phyloP scores from a whole-genome alignment of 352 stramenopile species.

The Phytophthora capsici region DNA sequence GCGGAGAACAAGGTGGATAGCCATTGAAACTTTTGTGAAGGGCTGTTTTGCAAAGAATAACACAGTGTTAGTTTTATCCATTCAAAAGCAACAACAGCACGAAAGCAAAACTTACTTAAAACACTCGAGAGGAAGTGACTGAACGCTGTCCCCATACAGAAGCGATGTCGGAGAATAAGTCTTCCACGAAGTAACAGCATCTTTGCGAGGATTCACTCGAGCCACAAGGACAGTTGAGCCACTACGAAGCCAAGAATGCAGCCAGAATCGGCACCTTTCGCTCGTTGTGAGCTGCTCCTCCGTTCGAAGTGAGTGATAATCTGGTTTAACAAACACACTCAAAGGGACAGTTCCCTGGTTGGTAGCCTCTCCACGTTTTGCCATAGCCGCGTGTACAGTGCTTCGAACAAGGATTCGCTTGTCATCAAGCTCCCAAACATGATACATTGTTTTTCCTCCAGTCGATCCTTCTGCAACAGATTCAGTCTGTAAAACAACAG shows the following conservation, averaged over 20 bases:
- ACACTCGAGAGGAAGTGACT: slow-evolving; percentile 37
- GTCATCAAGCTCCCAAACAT: slow-evolving; percentile 70
- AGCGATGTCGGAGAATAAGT: slow-evolving; percentile 55
- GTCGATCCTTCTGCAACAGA: slow-evolving; percentile 33
- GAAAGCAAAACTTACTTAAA: slow-evolving; percentile 59
- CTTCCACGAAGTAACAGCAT: slow-evolving; percentile 47
- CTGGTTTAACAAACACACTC: slow-evolving; percentile 77
- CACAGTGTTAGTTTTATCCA: neutral
- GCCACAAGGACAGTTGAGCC: slow-evolving; percentile 57
- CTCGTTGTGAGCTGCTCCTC: slow-evolving; percentile 66
- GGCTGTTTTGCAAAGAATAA: slow-evolving; percentile 21
- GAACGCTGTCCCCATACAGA: slow-evolving; percentile 43
- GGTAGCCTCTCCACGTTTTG: slow-evolving; percentile 5
- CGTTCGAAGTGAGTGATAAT: slow-evolving; percentile 58
- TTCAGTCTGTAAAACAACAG: slow-evolving; percentile 14
- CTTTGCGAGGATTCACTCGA: slow-evolving; percentile 44
- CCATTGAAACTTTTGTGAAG: slow-evolving; percentile 45
- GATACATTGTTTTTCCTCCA: slow-evolving; percentile 48
- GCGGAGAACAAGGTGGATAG: slow-evolving; percentile 40
- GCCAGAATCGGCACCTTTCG: slow-evolving; percentile 69
- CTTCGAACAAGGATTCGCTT: slow-evolving; percentile 69
- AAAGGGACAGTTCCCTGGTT: slow-evolving; percentile 29
- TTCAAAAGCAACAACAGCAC: neutral
- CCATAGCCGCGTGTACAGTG: slow-evolving; percentile 37
- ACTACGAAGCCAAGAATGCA: slow-evolving; percentile 85